Percentiles rank a stretch among this genome's conserved stretches.
Conservation (phyloP, 140 eudicot species). For the Bidens hawaiensis region DNA sequence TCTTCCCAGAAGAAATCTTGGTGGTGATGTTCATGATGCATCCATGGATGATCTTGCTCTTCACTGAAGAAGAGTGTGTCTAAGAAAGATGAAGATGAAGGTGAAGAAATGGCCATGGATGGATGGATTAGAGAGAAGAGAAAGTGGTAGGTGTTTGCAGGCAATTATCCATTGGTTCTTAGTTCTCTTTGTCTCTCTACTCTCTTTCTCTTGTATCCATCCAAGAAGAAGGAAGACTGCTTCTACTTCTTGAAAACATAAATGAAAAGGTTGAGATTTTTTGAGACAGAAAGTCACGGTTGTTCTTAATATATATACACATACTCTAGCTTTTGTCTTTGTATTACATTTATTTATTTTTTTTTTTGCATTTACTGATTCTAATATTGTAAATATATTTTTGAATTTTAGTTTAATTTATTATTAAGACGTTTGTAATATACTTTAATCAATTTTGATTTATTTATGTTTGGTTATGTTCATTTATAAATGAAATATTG, state of each 20-base stretch:
- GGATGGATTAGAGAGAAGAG: constrained; percentile 29
- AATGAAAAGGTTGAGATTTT: constrained; percentile 47
- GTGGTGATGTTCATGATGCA: constrained; percentile 22
- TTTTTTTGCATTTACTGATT: too few species aligned
- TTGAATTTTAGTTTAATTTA: too few species aligned
- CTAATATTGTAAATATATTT: too few species aligned
- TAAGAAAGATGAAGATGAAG: constrained; percentile 39
- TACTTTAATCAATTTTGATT: too few species aligned
- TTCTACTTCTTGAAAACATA: constrained; percentile 41
- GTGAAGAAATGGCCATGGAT: constrained; percentile 40
- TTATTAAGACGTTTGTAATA: too few species aligned
- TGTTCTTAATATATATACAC: too few species aligned
- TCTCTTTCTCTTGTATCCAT: constrained; percentile 19
- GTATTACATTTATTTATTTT: too few species aligned
- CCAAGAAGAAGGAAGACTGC: constrained; percentile 20
- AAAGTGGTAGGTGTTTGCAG: constrained; percentile 10
- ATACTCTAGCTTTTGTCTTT: too few species aligned
- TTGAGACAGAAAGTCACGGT: constrained; percentile 62
- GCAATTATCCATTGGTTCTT: constrained; percentile 19
- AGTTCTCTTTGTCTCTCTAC: constrained; percentile 5
- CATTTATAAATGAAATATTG: too few species aligned
- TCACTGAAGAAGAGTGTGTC: constrained; percentile 75
- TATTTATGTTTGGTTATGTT: too few species aligned
- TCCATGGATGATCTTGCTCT: constrained; percentile 37
- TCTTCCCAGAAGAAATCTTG: constrained; percentile 77